Base-by-base conservation (phyloP, 257 asterid genomes). In the Solanum pimpinellifolium region DNA sequence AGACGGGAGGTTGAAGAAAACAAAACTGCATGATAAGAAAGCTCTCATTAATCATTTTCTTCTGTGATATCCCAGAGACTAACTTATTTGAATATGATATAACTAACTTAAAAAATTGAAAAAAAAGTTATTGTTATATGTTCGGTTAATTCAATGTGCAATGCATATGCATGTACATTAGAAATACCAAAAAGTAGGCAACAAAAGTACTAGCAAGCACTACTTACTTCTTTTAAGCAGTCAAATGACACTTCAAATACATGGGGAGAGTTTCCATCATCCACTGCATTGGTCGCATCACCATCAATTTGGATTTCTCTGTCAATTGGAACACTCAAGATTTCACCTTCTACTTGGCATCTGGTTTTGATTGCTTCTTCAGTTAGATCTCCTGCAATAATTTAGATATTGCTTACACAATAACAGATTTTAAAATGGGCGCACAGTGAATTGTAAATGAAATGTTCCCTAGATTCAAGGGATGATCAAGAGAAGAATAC, bases 331-430 rank as follows among this genome's bases (percentile, higher is more conserved):
- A 47, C 52, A 76, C 70, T 73, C 29, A 75, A 65, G 20, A 81
- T 86, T 39, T 84, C 90, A 84, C 89, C 91, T 88, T 88, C 93
- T 90, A 90, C 93, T 76, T 46, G 89, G 78, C 86, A 75, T 78
- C 76, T 52, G 52, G 83, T 52, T 68, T 88, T 89, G 31, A 80
- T 47, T 29, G 60, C 44, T 88, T 92, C 95, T 82, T 90, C 92
- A 59, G 88, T 89, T 65, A 42, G 86, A 89, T 35, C 85, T 73
- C 84, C 89, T 60, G 90, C 89, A 80, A 87, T 83, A 59, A 85
- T 62, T 52, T 62, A 23, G 56, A 82, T 27, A 68, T 15, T 21
- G 85, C 13, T 81, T 52, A 31, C 85, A 31, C 2, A 11, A 81
- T 6, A 81, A 81, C 3, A 49, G 31, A 49, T 49, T 81, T 11